phyloP scores from a whole-genome alignment of 768 basidiomycete species.

The Xerocomellus dryophilus region DNA sequence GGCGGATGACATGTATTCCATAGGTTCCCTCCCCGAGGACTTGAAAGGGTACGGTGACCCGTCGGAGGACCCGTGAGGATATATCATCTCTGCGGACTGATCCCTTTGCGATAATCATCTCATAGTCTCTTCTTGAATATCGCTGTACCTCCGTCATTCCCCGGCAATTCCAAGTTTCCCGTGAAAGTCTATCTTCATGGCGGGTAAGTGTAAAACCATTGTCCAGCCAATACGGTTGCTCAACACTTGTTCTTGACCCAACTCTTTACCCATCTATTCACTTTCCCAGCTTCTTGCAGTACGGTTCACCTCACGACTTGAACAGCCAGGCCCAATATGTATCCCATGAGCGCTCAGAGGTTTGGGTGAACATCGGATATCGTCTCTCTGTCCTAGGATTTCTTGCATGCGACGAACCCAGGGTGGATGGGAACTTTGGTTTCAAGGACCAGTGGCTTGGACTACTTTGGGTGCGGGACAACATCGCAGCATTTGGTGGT shows the following conservation, averaged over 20 bases:
- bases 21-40: slow-evolving; percentile 50
- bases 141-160: slow-evolving; percentile 46
- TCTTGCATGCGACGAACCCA: slow-evolving; percentile 59
- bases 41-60: slow-evolving; percentile 65
- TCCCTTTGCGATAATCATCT: not conserved
- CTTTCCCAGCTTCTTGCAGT: slow-evolving; percentile 63
- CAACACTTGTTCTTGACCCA: not conserved
- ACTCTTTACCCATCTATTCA: not conserved
- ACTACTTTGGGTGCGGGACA: slow-evolving; percentile 63
- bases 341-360: slow-evolving; percentile 57
- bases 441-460: slow-evolving; percentile 83
- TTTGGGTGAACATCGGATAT: slow-evolving; percentile 76
- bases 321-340: slow-evolving; percentile 63
- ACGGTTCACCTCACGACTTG: slow-evolving; percentile 67
- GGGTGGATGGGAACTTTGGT: slow-evolving; percentile 68
- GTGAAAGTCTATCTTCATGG: slow-evolving; percentile 77
- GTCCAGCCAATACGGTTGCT: not conserved
- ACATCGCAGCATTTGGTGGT: slow-evolving; percentile 70
- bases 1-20: not conserved
- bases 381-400: slow-evolving; percentile 74
- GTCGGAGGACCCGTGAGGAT: slow-evolving; percentile 60
- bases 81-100: not conserved
- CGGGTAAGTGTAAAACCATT: slow-evolving; percentile 43
- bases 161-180: slow-evolving; percentile 46
- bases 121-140: slow-evolving; percentile 63